These are phyloP conservation scores for Odonthalia washingtoniensis DNA, from an alignment of 31 red algal genomes.

Conservation along the genomic window DNA sequence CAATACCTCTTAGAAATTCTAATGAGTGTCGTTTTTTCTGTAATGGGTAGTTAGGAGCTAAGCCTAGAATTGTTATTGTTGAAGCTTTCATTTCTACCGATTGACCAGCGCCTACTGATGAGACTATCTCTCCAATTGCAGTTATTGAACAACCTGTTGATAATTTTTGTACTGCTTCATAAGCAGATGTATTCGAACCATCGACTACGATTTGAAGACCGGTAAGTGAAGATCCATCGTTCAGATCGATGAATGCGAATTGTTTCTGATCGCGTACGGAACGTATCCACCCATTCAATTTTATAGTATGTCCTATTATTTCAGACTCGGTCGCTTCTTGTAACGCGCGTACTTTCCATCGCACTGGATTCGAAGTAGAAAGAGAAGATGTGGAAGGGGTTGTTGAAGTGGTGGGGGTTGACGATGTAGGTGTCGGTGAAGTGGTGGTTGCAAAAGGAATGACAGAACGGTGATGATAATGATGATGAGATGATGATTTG, in stretches of 20 bases:
- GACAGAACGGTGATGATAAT: no score
- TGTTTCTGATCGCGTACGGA: conserved; percentile 87
- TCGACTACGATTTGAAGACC: conserved; percentile 88
- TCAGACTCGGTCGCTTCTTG: background rate
- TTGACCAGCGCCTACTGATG: conserved; percentile 76
- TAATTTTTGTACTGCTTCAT: conserved; percentile 55
- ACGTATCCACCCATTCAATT: conserved; percentile 93
- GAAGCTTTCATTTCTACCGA: conserved; percentile 77
- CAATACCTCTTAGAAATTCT: conserved; percentile 90
- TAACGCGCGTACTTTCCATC: background rate
- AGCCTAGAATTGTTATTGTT: conserved; percentile 65
- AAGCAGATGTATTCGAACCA: conserved; percentile 43
- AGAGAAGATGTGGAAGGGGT: no score
- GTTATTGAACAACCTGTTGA: conserved; percentile 89
- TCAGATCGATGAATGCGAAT: conserved; percentile 94
- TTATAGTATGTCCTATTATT: background rate
- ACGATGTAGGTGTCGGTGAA: background rate
- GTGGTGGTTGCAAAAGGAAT: no score
- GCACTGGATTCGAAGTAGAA: background rate
- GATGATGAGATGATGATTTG: no score
- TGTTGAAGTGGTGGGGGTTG: background rate
- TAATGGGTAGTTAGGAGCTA: conserved; percentile 75
- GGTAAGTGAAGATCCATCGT: conserved; percentile 89
- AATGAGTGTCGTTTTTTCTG: conserved; percentile 98
- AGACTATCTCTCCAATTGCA: conserved; percentile 78